phyloP scores from a whole-genome alignment of 2,329 filamentous ascomycete species.

The Graphiopsis chlorocephala region DNA sequence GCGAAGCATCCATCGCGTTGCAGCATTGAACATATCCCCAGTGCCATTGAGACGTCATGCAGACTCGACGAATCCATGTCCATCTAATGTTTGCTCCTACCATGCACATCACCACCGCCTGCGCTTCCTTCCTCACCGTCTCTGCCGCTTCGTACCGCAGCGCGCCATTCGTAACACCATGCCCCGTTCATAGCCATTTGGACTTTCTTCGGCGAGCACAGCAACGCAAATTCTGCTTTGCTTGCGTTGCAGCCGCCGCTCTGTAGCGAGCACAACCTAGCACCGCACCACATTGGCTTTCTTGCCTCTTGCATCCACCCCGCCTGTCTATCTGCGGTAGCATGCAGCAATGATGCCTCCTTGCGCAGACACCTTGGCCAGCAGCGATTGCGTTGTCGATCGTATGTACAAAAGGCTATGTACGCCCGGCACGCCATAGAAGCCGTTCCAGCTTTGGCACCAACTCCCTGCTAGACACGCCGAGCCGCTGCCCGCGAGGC shows the following conservation, averaged over 20 bases:
- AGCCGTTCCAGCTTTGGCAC: conserved; percentile 10
- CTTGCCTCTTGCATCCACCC: conserved; percentile 5
- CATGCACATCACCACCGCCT: background rate
- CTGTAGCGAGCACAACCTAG: background rate
- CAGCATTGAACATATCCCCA: background rate
- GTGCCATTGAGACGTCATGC: too few species aligned
- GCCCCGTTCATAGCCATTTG: conserved; percentile 1
- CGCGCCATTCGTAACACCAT: conserved; percentile 12
- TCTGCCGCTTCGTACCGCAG: conserved; percentile 12
- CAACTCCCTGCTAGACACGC: conserved; percentile 8
- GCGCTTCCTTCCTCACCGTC: background rate
- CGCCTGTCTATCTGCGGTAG: conserved; percentile 6
- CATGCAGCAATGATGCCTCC: conserved; percentile 14
- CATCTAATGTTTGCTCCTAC: conserved; percentile 1
- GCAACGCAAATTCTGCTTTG: conserved; percentile 3
- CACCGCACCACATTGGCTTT: conserved; percentile 12
- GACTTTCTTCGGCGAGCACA: conserved; percentile 12
- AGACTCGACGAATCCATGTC: background rate
- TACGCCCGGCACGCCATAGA: conserved; percentile 7
- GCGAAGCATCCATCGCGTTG: background rate
- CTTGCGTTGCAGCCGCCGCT: background rate
- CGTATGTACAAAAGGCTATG: conserved; percentile 6
- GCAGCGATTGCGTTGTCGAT: conserved; percentile 13
- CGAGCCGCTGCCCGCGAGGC: conserved; percentile 7
- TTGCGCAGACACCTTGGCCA: conserved; percentile 7